phyloP scores from a whole-genome alignment of 768 basidiomycete genomes.

The Infundibulicybe gibba region DNA sequence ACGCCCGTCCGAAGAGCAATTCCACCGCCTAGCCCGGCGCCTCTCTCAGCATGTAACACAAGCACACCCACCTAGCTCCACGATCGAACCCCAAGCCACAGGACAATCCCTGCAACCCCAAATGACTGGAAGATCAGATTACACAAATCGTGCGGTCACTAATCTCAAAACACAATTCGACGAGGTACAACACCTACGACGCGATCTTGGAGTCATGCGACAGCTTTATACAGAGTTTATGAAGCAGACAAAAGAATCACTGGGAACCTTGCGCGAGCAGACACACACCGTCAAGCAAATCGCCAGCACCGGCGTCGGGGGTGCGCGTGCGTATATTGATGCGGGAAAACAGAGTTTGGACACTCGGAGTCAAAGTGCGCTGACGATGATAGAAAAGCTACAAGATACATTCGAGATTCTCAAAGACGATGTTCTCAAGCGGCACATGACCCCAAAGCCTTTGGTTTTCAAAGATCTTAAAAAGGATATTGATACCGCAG shows the following conservation, averaged over 20 bases:
- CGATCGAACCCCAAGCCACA: conserved; percentile 57
- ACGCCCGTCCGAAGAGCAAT: conserved; percentile 72
- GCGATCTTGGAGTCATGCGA: conserved; percentile 90
- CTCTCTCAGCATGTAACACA: conserved; percentile 38
- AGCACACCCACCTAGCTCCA: conserved; percentile 17
- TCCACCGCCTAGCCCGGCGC: conserved; percentile 68
- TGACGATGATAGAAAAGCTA: conserved; percentile 91
- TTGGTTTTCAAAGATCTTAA: conserved; percentile 66
- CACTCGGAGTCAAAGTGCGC: conserved; percentile 77
- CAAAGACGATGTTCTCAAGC: conserved; percentile 88
- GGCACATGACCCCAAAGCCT: conserved; percentile 81
- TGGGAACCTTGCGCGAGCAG: conserved; percentile 75
- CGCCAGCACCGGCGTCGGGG: conserved; percentile 77
- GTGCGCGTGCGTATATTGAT: conserved; percentile 84
- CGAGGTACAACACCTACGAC: conserved; percentile 89
- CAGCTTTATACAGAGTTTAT: conserved; percentile 95
- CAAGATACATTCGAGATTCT: conserved; percentile 88
- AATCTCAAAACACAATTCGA: conserved; percentile 93
- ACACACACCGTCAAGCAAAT: conserved; percentile 87
- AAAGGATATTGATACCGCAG: conserved; percentile 64
- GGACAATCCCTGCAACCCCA: conserved; percentile 69
- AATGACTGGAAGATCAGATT: conserved; percentile 76
- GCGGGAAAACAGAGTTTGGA: conserved; percentile 93
- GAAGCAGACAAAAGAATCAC: conserved; percentile 86
- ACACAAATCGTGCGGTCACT: conserved; percentile 66